Base-by-base conservation (phyloP, 2,329 filamentous ascomycete genomes). In the Sporothrix pseudoabietina region DNA sequence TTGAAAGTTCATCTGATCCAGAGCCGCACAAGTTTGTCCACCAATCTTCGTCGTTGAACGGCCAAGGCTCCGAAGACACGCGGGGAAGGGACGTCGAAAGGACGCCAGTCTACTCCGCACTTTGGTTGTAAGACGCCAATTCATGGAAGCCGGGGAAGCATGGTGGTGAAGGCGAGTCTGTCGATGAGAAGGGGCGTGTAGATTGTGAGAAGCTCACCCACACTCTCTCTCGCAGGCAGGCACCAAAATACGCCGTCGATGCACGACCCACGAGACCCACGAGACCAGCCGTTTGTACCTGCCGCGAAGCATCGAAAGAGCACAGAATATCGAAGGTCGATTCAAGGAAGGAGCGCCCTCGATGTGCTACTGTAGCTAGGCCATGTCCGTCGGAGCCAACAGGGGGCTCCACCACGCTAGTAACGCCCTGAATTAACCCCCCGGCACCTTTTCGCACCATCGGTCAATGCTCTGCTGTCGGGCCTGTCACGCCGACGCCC, bases 401-500 rank as follows among this genome's bases (percentile, higher is more conserved):
- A 35, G 19, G 52, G 52, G 52, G 10, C n/a, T 16, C 35, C 35
- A 44, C 59, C n/a, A 35, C 59, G 35, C 59, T 65, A 65, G 39
- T 9, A 65, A 44, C 19, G 19, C 35, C n/a, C 30, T 35, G 26
- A 59, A 35, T 30, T 59, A 7, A 35, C 4, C 55, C 55, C 30
- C 44, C 39, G 7, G 41, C 41, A 44, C 41, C 41, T 14, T 44
- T 12, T 9, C 12, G 41, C 12, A 10, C 9, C 9, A 9, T 44
- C 41, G 8, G 41, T 44, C 41, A 44, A 44, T 9, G 41, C 44
- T 35, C 22, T n/a, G 10, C 41, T 26, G 47, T 54, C 66, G 66
- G 66, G 19, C 44, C n/a, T 41, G 7, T 47, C n/a, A 19, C 66
- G 66, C 66, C 66, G 66, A 69, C 47, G 66, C 66, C 66, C 66